Base-by-base conservation (phyloP, 805 yeast genomes). In the Candida odintsovae region DNA sequence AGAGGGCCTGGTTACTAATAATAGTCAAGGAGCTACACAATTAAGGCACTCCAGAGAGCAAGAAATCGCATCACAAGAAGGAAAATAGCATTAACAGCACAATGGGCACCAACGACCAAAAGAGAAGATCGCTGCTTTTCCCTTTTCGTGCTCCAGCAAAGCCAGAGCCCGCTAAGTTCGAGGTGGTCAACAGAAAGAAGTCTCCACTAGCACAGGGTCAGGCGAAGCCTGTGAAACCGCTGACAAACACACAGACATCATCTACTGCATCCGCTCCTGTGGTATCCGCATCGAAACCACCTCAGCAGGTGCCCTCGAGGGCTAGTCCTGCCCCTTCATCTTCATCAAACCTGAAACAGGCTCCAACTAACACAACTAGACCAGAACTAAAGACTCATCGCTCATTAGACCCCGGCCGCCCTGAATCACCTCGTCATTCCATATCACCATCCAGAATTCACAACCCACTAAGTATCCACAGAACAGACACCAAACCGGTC, bases 121-220 rank as follows among this genome's bases (percentile, higher is more conserved):
- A 58, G 48, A 48, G 64, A 37, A 47, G 58, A 4, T 59, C 64
- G 12, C 18, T 58, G 33, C 47, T 59, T 6, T 56, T 57, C 31
- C 59, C 59, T 23, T 56, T 59, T 45, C 46, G 50, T 6, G 18
- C 36, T 12, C 4, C 48, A 3, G 46, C 49, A 18, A 48, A 50
- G 49, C 41, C 45, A 40, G 53, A 55, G 41, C 48, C 45, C 8
- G 55, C 52, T 6, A 58, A 57, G 48, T 56, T 57, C 20, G 63
- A 59, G 23, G 63, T 58, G 3, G 50, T 57, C 21, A 59, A 57
- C 45, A 44, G 63, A 23, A 59, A 57, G 52, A 56, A 54, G 38
- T 52, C 55, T 1, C 62, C 62, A 3, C 36, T 50, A 20, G 25
- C 22, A 3, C 39, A 36, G 23, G 36, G 36, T 4, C 18, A 33